phyloP scores from a whole-genome alignment of 2,329 filamentous ascomycete species.

The Fusarium sp. region DNA sequence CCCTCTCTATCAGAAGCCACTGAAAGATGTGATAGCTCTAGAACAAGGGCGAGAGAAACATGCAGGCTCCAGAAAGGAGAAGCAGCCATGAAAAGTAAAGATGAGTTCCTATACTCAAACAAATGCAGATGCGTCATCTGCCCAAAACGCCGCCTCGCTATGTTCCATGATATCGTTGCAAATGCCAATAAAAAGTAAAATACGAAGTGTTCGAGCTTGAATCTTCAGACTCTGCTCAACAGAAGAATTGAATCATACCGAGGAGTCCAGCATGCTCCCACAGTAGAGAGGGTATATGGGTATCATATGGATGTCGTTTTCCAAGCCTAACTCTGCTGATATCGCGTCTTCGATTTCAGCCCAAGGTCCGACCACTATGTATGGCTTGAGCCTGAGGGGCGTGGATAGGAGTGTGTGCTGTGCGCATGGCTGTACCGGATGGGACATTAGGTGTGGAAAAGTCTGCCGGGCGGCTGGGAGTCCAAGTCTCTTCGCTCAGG shows the following conservation, averaged over 20 bases:
- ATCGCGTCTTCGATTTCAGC: conserved; percentile 44
- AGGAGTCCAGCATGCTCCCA: conserved; percentile 15
- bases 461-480: conserved; percentile 32
- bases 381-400: conserved; percentile 55
- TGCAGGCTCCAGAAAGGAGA: conserved; percentile 20
- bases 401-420: conserved; percentile 45
- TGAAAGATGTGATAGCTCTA: conserved; percentile 23
- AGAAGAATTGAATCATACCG: conserved; percentile 35
- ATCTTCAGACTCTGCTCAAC: conserved; percentile 25
- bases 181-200: conserved; percentile 36
- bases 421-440: conserved; percentile 41
- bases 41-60: conserved; percentile 4
- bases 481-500: conserved; percentile 79
- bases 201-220: conserved; percentile 21
- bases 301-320: conserved; percentile 44
- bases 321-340: conserved; percentile 18
- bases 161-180: conserved; percentile 46
- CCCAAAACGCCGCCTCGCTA: conserved; percentile 52
- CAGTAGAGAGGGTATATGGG: conserved; percentile 39
- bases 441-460: conserved; percentile 36
- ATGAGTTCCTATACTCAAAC: conserved; percentile 32
- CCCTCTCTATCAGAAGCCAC: conserved; percentile 17
- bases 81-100: conserved; percentile 21
- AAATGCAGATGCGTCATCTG: conserved; percentile 38
- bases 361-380: conserved; percentile 61